Conservation (phyloP, 768 basidiomycete genomes). For the Dictyophora rubrovolvata region DNA sequence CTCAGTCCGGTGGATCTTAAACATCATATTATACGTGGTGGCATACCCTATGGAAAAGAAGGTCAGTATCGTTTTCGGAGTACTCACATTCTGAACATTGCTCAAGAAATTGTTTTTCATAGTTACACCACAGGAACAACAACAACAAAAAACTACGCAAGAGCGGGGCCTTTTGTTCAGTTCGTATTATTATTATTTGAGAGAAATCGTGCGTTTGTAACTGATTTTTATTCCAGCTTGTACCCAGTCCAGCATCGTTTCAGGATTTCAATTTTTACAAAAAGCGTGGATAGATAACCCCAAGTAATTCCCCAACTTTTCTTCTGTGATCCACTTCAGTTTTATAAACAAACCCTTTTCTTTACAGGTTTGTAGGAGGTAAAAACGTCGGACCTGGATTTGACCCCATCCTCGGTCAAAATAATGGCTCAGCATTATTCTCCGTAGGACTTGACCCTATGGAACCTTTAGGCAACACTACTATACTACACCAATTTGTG, state of each 20-base stretch:
- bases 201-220: background rate
- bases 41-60: conserved; percentile 28
- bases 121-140: conserved; percentile 29
- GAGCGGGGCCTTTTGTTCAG: conserved; percentile 40
- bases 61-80: background rate
- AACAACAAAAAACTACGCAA: conserved; percentile 26
- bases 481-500: conserved; percentile 24
- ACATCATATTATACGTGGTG: conserved; percentile 21
- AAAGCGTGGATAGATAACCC: conserved; percentile 6
- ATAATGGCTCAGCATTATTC: conserved; percentile 9
- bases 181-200: background rate
- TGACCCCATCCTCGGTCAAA: conserved; percentile 37
- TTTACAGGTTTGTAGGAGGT: conserved; percentile 10
- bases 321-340: background rate
- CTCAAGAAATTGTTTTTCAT: background rate
- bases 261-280: conserved; percentile 26
- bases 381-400: conserved; percentile 24
- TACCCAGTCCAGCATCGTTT: conserved; percentile 22
- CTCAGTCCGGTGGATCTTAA: conserved; percentile 6
- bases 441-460: conserved; percentile 17
- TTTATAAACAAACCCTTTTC: conserved; percentile 21
- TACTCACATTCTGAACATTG: background rate
- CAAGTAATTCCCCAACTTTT: background rate
- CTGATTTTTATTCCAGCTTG: conserved; percentile 12
- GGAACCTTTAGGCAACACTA: conserved; percentile 9